Evolutionary conservation across 257 asterid genomes (phyloP).

Genomic region (Gentiana macrophylla): DNA sequence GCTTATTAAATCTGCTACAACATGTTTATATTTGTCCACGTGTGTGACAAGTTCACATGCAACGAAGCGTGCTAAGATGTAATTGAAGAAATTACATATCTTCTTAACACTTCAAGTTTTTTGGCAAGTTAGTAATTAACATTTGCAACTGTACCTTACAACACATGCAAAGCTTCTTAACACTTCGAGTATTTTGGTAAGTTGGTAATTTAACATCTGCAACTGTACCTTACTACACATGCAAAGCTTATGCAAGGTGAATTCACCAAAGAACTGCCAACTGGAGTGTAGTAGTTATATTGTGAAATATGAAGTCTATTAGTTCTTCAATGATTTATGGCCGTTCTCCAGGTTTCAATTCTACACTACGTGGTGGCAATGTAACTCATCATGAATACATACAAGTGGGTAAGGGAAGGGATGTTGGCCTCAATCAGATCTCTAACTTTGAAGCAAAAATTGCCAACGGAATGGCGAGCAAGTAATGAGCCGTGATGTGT

Average conservation of each 20-base stretch:
- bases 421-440: slow-evolving; percentile 96
- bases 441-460: slow-evolving; percentile 86
- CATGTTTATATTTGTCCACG: too few species aligned
- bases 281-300: background rate
- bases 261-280: background rate
- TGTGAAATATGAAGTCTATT: background rate
- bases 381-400: slow-evolving; percentile 95
- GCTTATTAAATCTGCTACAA: too few species aligned
- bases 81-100: too few species aligned
- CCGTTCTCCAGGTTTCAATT: slow-evolving; percentile 65
- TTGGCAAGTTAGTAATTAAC: too few species aligned
- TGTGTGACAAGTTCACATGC: too few species aligned
- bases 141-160: too few species aligned
- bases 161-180: too few species aligned
- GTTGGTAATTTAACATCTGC: too few species aligned
- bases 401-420: slow-evolving; percentile 98
- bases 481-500: slow-evolving; percentile 88
- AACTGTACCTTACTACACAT: too few species aligned
- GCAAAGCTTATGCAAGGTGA: slow-evolving; percentile 10
- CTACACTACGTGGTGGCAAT: slow-evolving; percentile 95
- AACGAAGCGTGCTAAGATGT: too few species aligned
- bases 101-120: too few species aligned
- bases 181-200: too few species aligned
- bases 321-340: slow-evolving; percentile 3
- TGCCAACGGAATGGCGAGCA: slow-evolving; percentile 95